Evolutionary conservation across 2,329 filamentous ascomycete species (phyloP).

Genomic region (Colletotrichum chlorophyti): DNA sequence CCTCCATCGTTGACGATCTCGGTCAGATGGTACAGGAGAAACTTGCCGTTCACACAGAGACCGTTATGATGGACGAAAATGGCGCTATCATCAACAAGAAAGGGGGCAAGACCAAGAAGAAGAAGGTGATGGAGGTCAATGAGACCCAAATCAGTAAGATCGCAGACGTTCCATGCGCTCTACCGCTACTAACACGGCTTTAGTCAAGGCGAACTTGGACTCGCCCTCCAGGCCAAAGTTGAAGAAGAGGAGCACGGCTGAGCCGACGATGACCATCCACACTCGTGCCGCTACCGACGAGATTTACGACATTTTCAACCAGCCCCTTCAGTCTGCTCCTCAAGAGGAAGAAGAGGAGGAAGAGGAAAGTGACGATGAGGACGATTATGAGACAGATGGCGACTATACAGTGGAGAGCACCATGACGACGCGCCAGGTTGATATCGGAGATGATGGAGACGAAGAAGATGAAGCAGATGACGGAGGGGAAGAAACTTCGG

Average conservation of each 20-base stretch:
- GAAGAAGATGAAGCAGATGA: slow-evolving; percentile 50
- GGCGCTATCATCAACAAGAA: slow-evolving; percentile 55
- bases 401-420: slow-evolving; percentile 90
- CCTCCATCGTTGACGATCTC: slow-evolving; percentile 30
- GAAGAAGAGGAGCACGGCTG: slow-evolving; percentile 74
- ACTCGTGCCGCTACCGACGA: slow-evolving; percentile 95
- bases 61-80: slow-evolving; percentile 64
- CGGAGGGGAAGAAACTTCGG: slow-evolving; percentile 56
- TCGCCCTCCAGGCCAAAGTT: slow-evolving; percentile 88
- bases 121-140: slow-evolving; percentile 85
- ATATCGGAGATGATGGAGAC: slow-evolving; percentile 50
- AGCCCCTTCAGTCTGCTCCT: slow-evolving; percentile 64
- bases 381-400: slow-evolving; percentile 74
- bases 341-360: slow-evolving; percentile 41
- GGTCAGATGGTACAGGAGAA: slow-evolving; percentile 41
- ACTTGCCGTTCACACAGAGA: slow-evolving; percentile 51
- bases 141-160: slow-evolving; percentile 92
- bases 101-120: slow-evolving; percentile 66
- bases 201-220: slow-evolving; percentile 92
- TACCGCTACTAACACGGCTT: slow-evolving; percentile 36
- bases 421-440: slow-evolving; percentile 74
- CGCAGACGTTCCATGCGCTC: too few relatives aligned
- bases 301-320: slow-evolving; percentile 96
- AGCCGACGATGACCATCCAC: slow-evolving; percentile 98
- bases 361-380: slow-evolving; percentile 62